Percentiles rank a stretch among this genome's conserved stretches.
phyloP scores from a whole-genome alignment of 441 rosid genomes.

The Euphorbia celastroides region DNA sequence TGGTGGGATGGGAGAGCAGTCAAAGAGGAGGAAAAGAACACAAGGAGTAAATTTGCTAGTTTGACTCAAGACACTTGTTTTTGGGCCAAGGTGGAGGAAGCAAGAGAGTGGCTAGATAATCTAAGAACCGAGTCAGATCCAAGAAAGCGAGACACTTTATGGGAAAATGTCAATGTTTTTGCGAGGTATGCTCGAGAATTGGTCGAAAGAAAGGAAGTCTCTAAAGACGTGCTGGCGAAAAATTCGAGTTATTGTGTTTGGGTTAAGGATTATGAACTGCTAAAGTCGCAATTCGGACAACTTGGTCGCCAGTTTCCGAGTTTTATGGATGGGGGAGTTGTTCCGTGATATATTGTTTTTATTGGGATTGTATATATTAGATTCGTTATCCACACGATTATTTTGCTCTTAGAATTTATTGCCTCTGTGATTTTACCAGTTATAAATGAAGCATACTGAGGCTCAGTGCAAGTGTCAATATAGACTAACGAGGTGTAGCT shows the following conservation, averaged over 20 bases:
- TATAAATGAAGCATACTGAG: too few relatives aligned
- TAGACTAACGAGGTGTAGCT: too few relatives aligned
- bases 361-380: too few relatives aligned
- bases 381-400: too few relatives aligned
- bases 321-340: slow-evolving; percentile 27
- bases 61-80: slow-evolving; percentile 76
- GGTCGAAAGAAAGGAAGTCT: slow-evolving; percentile 50
- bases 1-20: slow-evolving; percentile 46
- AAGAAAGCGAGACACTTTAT: slow-evolving; percentile 16
- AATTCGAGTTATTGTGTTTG: slow-evolving; percentile 61
- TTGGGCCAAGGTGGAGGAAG: slow-evolving; percentile 84
- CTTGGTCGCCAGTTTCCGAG: slow-evolving; percentile 23
- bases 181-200: slow-evolving; percentile 33
- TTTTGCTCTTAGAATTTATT: too few relatives aligned
- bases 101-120: slow-evolving; percentile 46
- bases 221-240: slow-evolving; percentile 46
- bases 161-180: slow-evolving; percentile 35
- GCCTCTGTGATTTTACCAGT: too few relatives aligned
- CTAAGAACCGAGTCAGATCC: slow-evolving; percentile 33
- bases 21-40: slow-evolving; percentile 15
- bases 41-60: slow-evolving; percentile 51
- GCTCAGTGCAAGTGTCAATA: too few relatives aligned
- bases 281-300: slow-evolving; percentile 25
- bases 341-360: too few relatives aligned
- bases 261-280: slow-evolving; percentile 33